Conservation (phyloP, 192 early-diverging fungal genomes). For the Fimicolochytrium jonesii region DNA sequence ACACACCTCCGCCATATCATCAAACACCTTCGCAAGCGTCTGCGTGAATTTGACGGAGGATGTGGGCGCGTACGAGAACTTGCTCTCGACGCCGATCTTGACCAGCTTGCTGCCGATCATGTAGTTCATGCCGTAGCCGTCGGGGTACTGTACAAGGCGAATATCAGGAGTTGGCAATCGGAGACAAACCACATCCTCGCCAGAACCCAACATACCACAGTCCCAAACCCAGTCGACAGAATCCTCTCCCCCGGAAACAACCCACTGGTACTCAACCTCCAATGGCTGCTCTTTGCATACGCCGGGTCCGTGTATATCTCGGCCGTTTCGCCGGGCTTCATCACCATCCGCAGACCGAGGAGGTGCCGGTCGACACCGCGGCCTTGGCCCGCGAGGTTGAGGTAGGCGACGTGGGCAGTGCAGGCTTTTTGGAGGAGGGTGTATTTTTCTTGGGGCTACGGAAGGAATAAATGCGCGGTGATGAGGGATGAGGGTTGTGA, state of each 20-base stretch:
- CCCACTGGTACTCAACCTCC: conserved; percentile 71
- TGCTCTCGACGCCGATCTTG: conserved; percentile 81
- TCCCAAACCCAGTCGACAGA: conserved; percentile 82
- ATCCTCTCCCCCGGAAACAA: conserved; percentile 66
- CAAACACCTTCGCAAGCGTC: conserved; percentile 28
- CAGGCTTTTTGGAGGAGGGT: conserved; percentile 59
- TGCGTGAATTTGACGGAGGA: conserved; percentile 20
- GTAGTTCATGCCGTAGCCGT: conserved; percentile 90
- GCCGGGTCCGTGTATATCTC: conserved; percentile 60
- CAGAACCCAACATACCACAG: too few relatives aligned
- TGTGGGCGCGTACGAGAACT: conserved; percentile 34
- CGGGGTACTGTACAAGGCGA: conserved; percentile 31
- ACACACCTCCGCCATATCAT: conserved; percentile 26
- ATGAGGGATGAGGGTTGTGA: background rate
- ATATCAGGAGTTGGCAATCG: too few relatives aligned
- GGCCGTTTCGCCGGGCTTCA: conserved; percentile 34
- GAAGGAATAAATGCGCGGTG: background rate
- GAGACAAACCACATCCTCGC: too few relatives aligned
- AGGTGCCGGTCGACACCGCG: conserved; percentile 81
- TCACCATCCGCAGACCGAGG: conserved; percentile 64
- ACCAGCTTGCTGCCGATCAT: conserved; percentile 58
- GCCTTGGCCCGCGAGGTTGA: conserved; percentile 55
- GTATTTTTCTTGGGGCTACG: conserved; percentile 48
- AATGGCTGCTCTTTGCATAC: conserved; percentile 61
- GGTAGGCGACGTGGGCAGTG: conserved; percentile 48